Base-by-base conservation (phyloP, 2,329 filamentous ascomycete species). In the Xylaria sp. region DNA sequence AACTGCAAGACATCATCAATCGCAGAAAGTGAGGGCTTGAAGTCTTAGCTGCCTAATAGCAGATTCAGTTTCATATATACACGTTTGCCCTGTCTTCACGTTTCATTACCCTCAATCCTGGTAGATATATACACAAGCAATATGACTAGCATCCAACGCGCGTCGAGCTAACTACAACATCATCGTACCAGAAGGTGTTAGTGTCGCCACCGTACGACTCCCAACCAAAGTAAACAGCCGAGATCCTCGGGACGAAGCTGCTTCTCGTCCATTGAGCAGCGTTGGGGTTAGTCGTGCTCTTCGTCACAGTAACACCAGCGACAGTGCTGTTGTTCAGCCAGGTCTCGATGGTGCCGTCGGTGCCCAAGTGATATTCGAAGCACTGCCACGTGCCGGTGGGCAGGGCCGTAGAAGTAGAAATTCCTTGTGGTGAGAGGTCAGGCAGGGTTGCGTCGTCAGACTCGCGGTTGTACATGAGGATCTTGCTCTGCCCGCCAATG, bases 381-480 rank as follows among this genome's bases (percentile, higher is more conserved):
- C 87, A 89, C 70, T 87, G 79, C 85, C 86, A 89, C 2, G 67
- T 63, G 65, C 81, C 81, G 1, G 85, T 80, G 0, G 85, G 81
- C 36, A 89, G 82, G 2, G 82, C 78, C 1, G 76, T 78, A 2
- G 86, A 89, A 0, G 85, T 75, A 0, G 85, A 85, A 58, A 88
- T 86, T 13, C 87, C 87, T 29, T 87, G 80, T 0, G 87, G 87
- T 0, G 85, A 88, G 22, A 89, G 83, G 63, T 89, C 85, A 0
- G 87, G 87, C 0, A 89, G 83, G 0, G 87, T 89, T 0, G 87
- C 87, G 67, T 89, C 87, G 75, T 89, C 86, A 17, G 83, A 82
- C 73, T 89, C 87, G 75, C 86, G 86, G 81, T 89, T 89, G 81
- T 85, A 89, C 86, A 89, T 89, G 38, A 89, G 77, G 73, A 89